Evolutionary conservation across 768 basidiomycete genomes (phyloP).

Genomic region (Lanmaoa pseudosensibilis): DNA sequence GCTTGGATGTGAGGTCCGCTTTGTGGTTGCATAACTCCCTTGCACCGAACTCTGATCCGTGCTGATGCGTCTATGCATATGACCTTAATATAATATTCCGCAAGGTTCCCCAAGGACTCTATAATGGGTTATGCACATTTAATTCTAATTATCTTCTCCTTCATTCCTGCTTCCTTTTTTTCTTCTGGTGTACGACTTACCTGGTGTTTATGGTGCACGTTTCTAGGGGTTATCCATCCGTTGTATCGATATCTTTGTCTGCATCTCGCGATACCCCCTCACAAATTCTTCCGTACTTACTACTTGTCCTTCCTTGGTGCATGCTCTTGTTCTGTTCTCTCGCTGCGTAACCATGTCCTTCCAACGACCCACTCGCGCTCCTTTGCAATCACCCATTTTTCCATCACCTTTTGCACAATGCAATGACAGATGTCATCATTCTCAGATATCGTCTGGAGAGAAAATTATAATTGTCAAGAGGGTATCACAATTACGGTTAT

Average conservation of each 20-base stretch:
- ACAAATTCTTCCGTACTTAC: not conserved
- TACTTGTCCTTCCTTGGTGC: not conserved
- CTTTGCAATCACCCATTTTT: not conserved
- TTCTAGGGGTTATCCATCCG: constrained; percentile 7
- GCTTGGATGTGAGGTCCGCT: constrained; percentile 44
- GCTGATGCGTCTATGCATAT: constrained; percentile 4
- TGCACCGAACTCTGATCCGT: not conserved
- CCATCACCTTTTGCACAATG: not conserved
- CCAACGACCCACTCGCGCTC: not conserved
- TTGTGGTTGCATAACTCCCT: constrained; percentile 29
- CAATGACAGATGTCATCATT: constrained; percentile 20
- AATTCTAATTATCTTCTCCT: constrained; percentile 30
- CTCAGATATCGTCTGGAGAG: not conserved
- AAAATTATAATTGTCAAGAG: not conserved
- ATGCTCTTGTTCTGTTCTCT: not conserved
- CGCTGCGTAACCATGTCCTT: constrained; percentile 5
- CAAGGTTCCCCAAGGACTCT: constrained; percentile 18
- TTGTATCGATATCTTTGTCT: constrained; percentile 29
- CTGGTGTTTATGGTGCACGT: constrained; percentile 5
- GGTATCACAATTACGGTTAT: constrained; percentile 10
- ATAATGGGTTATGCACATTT: constrained; percentile 36
- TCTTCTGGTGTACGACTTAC: constrained; percentile 3
- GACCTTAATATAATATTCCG: constrained; percentile 2
- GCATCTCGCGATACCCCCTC: constrained; percentile 25
- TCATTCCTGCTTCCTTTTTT: not conserved